Evolutionary conservation across 257 asterid genomes (phyloP), one percentile per base, ranked within the genome.

Genomic region (Plantago major): DNA sequence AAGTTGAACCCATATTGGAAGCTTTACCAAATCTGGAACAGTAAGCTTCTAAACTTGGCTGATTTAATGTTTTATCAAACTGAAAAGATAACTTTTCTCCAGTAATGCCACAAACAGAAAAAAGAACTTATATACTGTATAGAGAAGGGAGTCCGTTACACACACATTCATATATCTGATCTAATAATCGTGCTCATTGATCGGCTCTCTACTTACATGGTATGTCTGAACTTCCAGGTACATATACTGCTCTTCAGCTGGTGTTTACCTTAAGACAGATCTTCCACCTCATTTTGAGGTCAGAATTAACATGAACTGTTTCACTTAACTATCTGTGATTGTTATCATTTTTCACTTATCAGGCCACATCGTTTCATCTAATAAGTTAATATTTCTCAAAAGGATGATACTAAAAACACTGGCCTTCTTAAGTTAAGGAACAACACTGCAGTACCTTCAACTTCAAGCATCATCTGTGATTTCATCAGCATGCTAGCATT

Each of bases 201-300:
- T 0, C 6, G 40, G 8, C 40, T 33, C 40, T 33, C 6, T 0
- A 40, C 19, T 63, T 38, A 22, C 58, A 56, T 37, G 42, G 70
- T 62, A 28, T 9, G 51, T 49, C 49, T 64, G 61, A 57, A 70
- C 62, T 66, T 71, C 14, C 82, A 88, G 95, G 92, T 88, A 79
- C 81, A 88, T 88, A 71, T 88, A 88, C 83, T 88, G 95, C 82
- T 88, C 96, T 55, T 88, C 96, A 15, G 96, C 96, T 44, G 96
- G 96, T 28, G 96, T 88, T 58, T 88, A 88, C 84, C 87, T 88
- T 60, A 85, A 88, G 81, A 37, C 92, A 18, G 96, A 88, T 66
- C 74, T 60, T 73, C 81, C 59, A 42, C 96, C 96, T 47, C 95
- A 88, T 67, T 83, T 49, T 68, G 96, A 88, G 89, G 96, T 83